Base-by-base conservation (phyloP, 805 yeast genomes). In the Candida tibetensis region DNA sequence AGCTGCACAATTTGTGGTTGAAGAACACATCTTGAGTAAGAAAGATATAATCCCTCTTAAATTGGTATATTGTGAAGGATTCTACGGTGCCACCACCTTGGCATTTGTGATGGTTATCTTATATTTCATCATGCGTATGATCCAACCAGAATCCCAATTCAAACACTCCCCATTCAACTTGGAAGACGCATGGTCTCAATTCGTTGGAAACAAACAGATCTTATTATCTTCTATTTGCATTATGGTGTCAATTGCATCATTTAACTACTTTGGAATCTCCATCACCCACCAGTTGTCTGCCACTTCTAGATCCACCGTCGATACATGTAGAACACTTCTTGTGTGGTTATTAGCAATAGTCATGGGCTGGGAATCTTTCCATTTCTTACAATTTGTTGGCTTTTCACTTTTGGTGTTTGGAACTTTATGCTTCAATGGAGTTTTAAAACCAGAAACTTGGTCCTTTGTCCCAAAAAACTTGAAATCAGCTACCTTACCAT, bases 1-100 rank as follows among this genome's bases (percentile, higher is more conserved):
- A 36, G 93, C 93, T 0, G 60, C 80, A 12, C 95, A 85, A 55
- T 85, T 84, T 57, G 93, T 85, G 2, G 69, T 79, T 28, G 95
- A 85, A 53, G 95, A 85, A 52, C 80, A 79, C 49, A 71, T 85
- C 32, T 60, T 85, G 42, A 58, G 68, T 17, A 66, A 63, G 40
- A 67, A 76, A 48, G 66, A 75, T 10, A 66, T 85, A 30, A 70
- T 71, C 4, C 90, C 93, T 2, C 54, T 82, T 45, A 69, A 72
- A 43, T 65, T 85, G 41, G 93, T 85, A 13, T 88, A 84, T 28
- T 79, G 71, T 45, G 93, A 85, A 59, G 95, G 95, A 2, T 61
- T 77, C 17, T 84, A 74, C 53, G 95, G 95, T 3, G 58, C 72
- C 1, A 22, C 59, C 0, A 55, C 77, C 21, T 69, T 82, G 4